Base-by-base conservation (phyloP, 441 rosid species). In the Syzygium syzygioides region DNA sequence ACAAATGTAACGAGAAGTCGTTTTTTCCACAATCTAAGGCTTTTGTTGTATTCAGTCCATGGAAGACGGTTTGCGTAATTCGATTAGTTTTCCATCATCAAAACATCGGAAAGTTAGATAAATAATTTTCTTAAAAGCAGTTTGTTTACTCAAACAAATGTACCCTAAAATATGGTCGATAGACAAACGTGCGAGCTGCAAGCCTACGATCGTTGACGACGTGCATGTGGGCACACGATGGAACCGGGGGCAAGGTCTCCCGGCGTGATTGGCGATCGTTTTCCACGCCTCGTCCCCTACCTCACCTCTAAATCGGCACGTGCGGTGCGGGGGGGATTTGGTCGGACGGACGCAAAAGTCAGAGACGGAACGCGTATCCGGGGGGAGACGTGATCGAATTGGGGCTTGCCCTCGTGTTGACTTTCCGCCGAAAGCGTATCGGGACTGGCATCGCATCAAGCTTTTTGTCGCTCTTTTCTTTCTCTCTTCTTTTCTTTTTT, bases 1-100 rank as follows among this genome's bases (percentile, higher is more conserved):
- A 14, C 14, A 2, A 60, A n/a, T 4, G 0, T 6, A 14, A 60
- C 1, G 32, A 6, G 0, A 14, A 62, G 4, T 14, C 18, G 7
- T 14, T 62, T 62, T 60, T 62, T 28, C 32, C 9, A 18, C 68
- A 0, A 60, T 60, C 2, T 28, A 14, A 60, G 28, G 48, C 7
- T 45, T 28, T 60, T 60, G 15, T 60, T 28, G 28, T 28, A 5
- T 28, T 13, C 17, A 14, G 9, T 60, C 34, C 0, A 28, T 60
- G 1, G 5, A 60, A 28, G 13, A 28, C 14, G 1, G 5, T 28
- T 28, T 60, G 0, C 66, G 13, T 6, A 17, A 5, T 14, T 54
- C 20, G 19, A 14, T 17, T 54, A 54, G 7, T 54, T 54, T 54
- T 54, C 7, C 2, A 17, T 17, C 55, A 6, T 17, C 55, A 1